These are phyloP conservation scores for Aureobasidium subglaciale DNA, from an alignment of 2,329 filamentous ascomycete species.

Conservation along the genomic window DNA sequence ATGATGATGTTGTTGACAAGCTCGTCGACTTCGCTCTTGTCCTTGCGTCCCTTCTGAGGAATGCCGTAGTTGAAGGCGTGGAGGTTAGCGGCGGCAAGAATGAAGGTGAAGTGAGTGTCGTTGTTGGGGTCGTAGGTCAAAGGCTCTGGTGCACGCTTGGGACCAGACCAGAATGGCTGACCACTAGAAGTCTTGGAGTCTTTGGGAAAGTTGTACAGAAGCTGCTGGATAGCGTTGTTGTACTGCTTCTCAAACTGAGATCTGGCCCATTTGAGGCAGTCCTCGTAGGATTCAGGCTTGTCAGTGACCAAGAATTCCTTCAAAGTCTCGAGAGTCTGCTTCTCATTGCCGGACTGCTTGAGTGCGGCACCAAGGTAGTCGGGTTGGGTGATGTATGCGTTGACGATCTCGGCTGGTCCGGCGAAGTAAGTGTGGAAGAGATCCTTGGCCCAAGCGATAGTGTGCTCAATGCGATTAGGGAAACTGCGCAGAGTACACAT, in stretches of 20 bases:
- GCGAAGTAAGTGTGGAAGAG: constrained; percentile 92
- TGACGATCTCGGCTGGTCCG: constrained; percentile 87
- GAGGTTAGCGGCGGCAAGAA: constrained; percentile 81
- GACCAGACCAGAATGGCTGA: constrained; percentile 94
- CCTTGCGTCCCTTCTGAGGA: constrained; percentile 66
- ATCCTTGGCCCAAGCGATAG: constrained; percentile 95
- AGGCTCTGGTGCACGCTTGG: constrained; percentile 89
- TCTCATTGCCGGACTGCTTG: constrained; percentile 92
- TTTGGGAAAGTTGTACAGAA: constrained; percentile 95
- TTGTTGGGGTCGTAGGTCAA: constrained; percentile 83
- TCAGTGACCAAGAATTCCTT: constrained; percentile 86
- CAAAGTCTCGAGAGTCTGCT: constrained; percentile 83
- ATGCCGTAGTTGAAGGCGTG: constrained; percentile 98
- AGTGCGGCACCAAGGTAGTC: constrained; percentile 82
- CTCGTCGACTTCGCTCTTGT: constrained; percentile 63
- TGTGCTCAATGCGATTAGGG: constrained; percentile 97
- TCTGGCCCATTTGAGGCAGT: constrained; percentile 94
- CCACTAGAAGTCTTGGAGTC: constrained; percentile 83
- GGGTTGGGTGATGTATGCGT: constrained; percentile 78
- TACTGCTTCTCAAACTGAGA: constrained; percentile 93
- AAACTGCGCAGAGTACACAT: constrained; percentile 98
- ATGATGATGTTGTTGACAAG: constrained; percentile 90
- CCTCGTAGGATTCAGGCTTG: constrained; percentile 85
- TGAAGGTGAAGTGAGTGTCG: constrained; percentile 77
- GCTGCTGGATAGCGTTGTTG: constrained; percentile 91